Evolutionary conservation across 2,329 filamentous ascomycete genomes (phyloP).

Genomic region (Monosporascus cannonballus): DNA sequence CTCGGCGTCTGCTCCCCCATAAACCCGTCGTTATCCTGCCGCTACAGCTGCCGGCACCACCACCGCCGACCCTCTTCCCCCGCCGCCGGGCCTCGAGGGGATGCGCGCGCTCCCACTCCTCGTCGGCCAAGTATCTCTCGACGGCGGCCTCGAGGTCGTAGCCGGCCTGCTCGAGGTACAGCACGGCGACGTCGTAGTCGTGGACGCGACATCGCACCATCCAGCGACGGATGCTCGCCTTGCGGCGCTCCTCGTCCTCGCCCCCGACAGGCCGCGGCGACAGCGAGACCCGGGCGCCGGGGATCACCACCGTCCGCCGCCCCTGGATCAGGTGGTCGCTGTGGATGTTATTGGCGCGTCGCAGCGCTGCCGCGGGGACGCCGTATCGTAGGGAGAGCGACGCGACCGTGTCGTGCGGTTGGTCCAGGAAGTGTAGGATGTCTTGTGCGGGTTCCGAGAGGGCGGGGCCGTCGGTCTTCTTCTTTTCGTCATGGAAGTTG

Average conservation of each 20-base stretch:
- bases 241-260: constrained; percentile 67
- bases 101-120: constrained; percentile 68
- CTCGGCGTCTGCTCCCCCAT: background rate
- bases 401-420: constrained; percentile 58
- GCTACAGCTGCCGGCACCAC: constrained; percentile 14
- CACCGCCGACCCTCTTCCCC: constrained; percentile 25
- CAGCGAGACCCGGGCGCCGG: constrained; percentile 59
- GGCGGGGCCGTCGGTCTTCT: constrained; percentile 22
- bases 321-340: constrained; percentile 66
- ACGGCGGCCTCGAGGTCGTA: constrained; percentile 63
- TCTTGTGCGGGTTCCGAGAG: constrained; percentile 44
- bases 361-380: constrained; percentile 57
- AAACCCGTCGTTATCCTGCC: constrained; percentile 10
- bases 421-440: constrained; percentile 68
- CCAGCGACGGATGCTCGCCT: constrained; percentile 65
- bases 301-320: constrained; percentile 65
- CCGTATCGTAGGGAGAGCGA: constrained; percentile 67
- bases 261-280: constrained; percentile 67
- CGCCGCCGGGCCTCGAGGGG: constrained; percentile 40
- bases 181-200: constrained; percentile 68
- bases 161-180: constrained; percentile 66
- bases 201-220: constrained; percentile 74
- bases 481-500: constrained; percentile 6
- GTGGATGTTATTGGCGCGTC: constrained; percentile 62
- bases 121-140: constrained; percentile 61